Base-by-base conservation (phyloP, 2,329 filamentous ascomycete species). In the Aspergillus nomiae region DNA sequence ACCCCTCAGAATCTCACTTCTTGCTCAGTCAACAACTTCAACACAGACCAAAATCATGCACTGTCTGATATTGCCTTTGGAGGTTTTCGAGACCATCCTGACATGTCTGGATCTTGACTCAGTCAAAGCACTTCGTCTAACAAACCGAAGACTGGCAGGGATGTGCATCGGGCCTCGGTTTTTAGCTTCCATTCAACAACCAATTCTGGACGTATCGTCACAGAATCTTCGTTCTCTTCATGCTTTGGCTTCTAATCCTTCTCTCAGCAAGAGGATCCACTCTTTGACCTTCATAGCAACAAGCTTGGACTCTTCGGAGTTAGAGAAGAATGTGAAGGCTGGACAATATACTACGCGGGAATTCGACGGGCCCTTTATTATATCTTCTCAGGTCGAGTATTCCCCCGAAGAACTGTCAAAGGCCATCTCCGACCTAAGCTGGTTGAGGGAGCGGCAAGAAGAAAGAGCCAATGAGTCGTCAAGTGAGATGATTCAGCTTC, bases 101-200 rank as follows among this genome's bases (percentile, higher is more conserved):
- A n/a, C 43, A 32, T 41, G 63, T 57, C 38, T 64, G 41, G 64
- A 66, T 46, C 38, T 64, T 30, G n/a, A 59, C 5, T 53, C 54
- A 10, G 46, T 66, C 38, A 64, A 66, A 43, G 59, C 36, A 6
- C 32, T 34, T 34, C 65, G 65, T 26, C 51, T 65, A 11, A 55
- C 60, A 11, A 45, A 38, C 36, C 41, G 26, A n/a, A 19, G 5
- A 12, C 41, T 62, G 6, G 56, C 60, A 10, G 19, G 41, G 32
- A 36, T 45, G 54, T 66, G 65, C 45, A 38, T 66, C 19, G 63
- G 62, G 7, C 63, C 65, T 24, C 58, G 56, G n/a, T 63, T 63
- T 45, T 30, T 59, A 19, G 26, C 30, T 12, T 38, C 24, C 30
- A 4, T 61, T 54, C 53, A 50, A 58, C 41, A 64, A 56, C 56